These are phyloP conservation scores for Cyberlindnera xishuangbannaensis DNA, from an alignment of 805 yeast genomes.

Conservation along the genomic window DNA sequence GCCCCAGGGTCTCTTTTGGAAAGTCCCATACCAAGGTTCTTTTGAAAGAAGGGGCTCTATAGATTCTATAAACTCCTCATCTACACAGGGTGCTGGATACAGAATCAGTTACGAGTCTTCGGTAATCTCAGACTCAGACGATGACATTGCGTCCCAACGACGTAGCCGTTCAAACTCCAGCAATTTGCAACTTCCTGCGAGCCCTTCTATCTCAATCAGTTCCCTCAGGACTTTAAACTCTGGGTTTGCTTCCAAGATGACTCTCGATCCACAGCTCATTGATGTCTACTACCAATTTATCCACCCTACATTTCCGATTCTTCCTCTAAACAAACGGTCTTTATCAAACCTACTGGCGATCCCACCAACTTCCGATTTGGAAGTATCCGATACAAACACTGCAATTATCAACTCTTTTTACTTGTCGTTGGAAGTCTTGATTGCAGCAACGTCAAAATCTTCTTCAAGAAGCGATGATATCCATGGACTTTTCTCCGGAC, in stretches of 20 bases:
- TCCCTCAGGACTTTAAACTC: constrained; percentile 18
- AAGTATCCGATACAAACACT: constrained; percentile 15
- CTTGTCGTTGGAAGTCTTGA: constrained; percentile 16
- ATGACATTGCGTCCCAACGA: constrained; percentile 23
- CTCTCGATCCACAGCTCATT: constrained; percentile 30
- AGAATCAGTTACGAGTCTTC: constrained; percentile 19
- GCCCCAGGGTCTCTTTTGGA: constrained; percentile 25
- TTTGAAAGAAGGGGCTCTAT: constrained; percentile 25
- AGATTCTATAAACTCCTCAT: constrained; percentile 20
- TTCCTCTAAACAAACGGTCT: constrained; percentile 30
- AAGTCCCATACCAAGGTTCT: constrained; percentile 25
- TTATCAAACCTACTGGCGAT: constrained; percentile 16
- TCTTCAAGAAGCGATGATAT: constrained; percentile 12
- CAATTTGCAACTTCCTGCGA: constrained; percentile 14
- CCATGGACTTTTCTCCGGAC: constrained; percentile 9
- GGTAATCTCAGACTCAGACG: constrained; percentile 24
- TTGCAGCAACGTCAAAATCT: constrained; percentile 11
- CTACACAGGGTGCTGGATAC: constrained; percentile 14
- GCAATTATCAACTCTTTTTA: constrained; percentile 17
- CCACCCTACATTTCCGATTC: constrained; percentile 33
- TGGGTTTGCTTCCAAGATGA: constrained; percentile 11
- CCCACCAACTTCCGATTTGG: constrained; percentile 14
- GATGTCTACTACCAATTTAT: constrained; percentile 43
- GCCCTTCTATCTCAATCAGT: constrained; percentile 21
- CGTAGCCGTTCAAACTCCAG: constrained; percentile 19